Base-by-base conservation (phyloP, 139 green algal genomes). In the Chlamydomonas urium region DNA sequence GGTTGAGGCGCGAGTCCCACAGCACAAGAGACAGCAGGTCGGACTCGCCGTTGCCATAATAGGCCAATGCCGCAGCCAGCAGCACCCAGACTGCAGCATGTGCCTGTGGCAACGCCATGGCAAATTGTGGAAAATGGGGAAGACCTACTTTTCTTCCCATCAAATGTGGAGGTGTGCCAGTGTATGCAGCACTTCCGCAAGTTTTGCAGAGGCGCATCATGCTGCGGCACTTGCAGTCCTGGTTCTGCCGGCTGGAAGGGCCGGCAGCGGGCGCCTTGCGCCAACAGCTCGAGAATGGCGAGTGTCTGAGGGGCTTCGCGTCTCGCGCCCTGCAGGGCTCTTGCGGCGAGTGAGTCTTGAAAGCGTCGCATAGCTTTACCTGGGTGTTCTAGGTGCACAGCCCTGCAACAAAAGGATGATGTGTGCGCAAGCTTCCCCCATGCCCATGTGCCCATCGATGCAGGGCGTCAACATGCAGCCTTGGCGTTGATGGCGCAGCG, bases 301-400 rank as follows among this genome's bases (percentile, higher is more conserved):
- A 38, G 33, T 8, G 60, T 26, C 33, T 67, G 14, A 60, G 38
- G 29, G 38, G 65, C 65, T 72, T 72, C 31, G 65, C 65, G 5
- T 19, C 38, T 4, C 65, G 38, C 5, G 65, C 65, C 2, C 38
- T 72, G 8, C 42, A 72, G 65, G 38, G 38, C 38, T 56, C 4
- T 5, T 31, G 28, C 63, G 36, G 24, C 31, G 29, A 23, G 31
- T 68, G 60, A 42, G 31, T 68, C 8, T 36, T 65, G n/a, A 14
- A 8, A 8, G 8, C n/a, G 10, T 31, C 24, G n/a, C 56, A 37
- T 17, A 26, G 28, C 56, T 32, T 8, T 32, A 21, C 56, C 8
- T 32, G 10, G n/a, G 28, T 34, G 28, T 29, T 19, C 17, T 8
- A 32, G 28, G 56, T 19, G n/a, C 28, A 65, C 10, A 65, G 8